These are phyloP conservation scores for Cephalotrichum gorgonifer DNA, from an alignment of 2,329 filamentous ascomycete species.

Conservation along the genomic window DNA sequence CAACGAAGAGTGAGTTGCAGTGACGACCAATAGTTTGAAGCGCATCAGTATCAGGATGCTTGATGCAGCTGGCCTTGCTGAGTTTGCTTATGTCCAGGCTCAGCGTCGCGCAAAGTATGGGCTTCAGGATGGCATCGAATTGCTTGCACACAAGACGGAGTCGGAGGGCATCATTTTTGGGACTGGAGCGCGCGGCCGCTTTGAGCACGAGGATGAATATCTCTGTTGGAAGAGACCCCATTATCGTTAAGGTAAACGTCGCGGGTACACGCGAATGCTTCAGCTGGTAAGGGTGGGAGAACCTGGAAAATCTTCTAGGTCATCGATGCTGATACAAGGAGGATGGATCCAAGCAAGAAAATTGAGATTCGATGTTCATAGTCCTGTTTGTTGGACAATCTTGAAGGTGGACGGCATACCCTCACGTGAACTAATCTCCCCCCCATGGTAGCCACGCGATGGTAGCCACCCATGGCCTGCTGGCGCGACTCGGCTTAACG, in stretches of 20 bases:
- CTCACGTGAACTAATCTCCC: no score
- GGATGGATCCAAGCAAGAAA: no score
- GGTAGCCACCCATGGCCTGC: no score
- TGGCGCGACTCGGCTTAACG: no score
- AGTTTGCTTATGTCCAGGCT: slow-evolving; percentile 40
- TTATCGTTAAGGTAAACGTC: background rate
- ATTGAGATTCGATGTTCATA: no score
- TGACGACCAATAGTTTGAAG: slow-evolving; percentile 34
- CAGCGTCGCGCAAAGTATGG: slow-evolving; percentile 33
- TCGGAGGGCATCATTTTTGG: slow-evolving; percentile 1
- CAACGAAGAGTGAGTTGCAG: slow-evolving; percentile 39
- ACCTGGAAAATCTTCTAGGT: background rate
- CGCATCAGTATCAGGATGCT: slow-evolving; percentile 24
- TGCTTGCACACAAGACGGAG: slow-evolving; percentile 38
- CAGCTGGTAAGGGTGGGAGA: background rate
- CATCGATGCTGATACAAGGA: background rate
- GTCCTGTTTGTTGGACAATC: no score
- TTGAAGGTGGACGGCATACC: no score
- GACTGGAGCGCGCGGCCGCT: background rate
- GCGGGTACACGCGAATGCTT: background rate
- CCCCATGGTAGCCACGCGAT: no score
- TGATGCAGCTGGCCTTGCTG: slow-evolving; percentile 21
- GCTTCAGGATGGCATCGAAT: slow-evolving; percentile 36
- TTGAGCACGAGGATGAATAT: slow-evolving; percentile 2
- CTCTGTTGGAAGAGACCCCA: slow-evolving; percentile 6